Base-by-base conservation (phyloP, 164 flowering plant genomes). In the Platanus orientalis region DNA sequence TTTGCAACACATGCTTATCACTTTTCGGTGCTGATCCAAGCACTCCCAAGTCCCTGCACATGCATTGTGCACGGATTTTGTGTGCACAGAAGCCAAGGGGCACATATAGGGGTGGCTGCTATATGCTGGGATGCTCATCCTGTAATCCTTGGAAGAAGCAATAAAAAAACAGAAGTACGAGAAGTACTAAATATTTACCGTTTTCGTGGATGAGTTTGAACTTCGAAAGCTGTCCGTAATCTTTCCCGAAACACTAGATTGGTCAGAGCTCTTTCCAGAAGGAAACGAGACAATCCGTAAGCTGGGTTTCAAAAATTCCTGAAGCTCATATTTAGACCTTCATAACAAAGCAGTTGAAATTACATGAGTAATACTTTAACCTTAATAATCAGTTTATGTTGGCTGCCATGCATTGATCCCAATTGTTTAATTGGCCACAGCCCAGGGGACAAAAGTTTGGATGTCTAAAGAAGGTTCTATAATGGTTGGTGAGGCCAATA, bases 271-370 rank as follows among this genome's bases (percentile, higher is more conserved):
- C 75, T 61, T 80, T 68, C 69, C 78, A 52, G 92, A 75, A 29
- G n/a, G 20, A n/a, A n/a, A n/a, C 34, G 89, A 81, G 26, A 72
- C 28, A 45, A 94, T 94, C 73, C 97, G 83, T 87, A 94, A 77
- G 77, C 97, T 91, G 48, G 96, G 97, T 67, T 94, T 89, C 83
- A 94, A 53, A 72, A 94, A 94, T 73, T 86, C 95, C 77, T 94
- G 99, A 65, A 64, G 83, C 78, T 91, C 96, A 75, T 94, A 94
- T 73, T 94, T 94, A 6, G 92, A 80, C 86, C 99, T 94, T 62
- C 70, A 68, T 45, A 55, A 23, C n/a, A n/a, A 36, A 36, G 10
- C 5, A 36, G 9, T 10, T 36, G 42, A 36, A 36, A 36, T 36
- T 36, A 7, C 9, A 14, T 36, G 1, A 36, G 9, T 14, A 36